phyloP scores from a whole-genome alignment of 208 protist species.

The Leishmania arabica region DNA sequence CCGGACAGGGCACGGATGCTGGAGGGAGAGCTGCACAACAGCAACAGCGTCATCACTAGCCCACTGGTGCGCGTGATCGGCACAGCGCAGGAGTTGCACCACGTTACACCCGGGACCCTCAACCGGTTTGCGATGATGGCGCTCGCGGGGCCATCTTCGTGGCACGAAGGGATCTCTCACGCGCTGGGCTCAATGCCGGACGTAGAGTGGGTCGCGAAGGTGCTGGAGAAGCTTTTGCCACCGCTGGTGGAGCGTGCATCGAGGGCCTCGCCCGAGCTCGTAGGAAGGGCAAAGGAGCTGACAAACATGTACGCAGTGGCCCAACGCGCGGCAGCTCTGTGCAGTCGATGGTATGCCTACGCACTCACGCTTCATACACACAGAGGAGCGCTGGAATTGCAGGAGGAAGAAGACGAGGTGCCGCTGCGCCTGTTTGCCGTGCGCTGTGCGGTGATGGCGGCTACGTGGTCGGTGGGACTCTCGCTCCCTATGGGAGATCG shows the following conservation, averaged over 20 bases:
- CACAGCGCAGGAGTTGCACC: slow-evolving; percentile 9
- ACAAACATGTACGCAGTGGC: slow-evolving; percentile 35
- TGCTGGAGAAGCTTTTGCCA: slow-evolving; percentile 39
- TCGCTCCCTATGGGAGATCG: slow-evolving; percentile 26
- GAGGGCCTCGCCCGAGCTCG: slow-evolving; percentile 22
- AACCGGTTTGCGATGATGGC: slow-evolving; percentile 32
- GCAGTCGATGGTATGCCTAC: slow-evolving; percentile 61
- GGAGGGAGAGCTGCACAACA: slow-evolving; percentile 20
- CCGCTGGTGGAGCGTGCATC: slow-evolving; percentile 32
- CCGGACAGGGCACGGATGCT: slow-evolving; percentile 2
- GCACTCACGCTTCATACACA: slow-evolving; percentile 28
- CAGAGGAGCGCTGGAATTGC: slow-evolving; percentile 27
- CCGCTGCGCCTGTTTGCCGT: slow-evolving; percentile 35
- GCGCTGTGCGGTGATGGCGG: slow-evolving; percentile 65
- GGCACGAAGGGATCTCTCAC: slow-evolving; percentile 10
- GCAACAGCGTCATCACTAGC: slow-evolving; percentile 1
- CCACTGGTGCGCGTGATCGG: slow-evolving; percentile 22
- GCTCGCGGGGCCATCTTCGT: slow-evolving; percentile 14
- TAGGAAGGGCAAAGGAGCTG: slow-evolving; percentile 17
- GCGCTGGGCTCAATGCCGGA: slow-evolving; percentile 19
- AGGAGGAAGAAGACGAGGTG: slow-evolving; percentile 38
- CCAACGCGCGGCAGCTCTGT: slow-evolving; percentile 34
- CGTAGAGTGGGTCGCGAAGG: slow-evolving; percentile 15
- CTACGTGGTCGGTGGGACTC: slow-evolving; percentile 56
- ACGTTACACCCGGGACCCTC: slow-evolving; percentile 18